These are phyloP conservation scores for Fusarium oligoseptatum DNA, from an alignment of 2,329 filamentous ascomycete genomes.

Conservation along the genomic window DNA sequence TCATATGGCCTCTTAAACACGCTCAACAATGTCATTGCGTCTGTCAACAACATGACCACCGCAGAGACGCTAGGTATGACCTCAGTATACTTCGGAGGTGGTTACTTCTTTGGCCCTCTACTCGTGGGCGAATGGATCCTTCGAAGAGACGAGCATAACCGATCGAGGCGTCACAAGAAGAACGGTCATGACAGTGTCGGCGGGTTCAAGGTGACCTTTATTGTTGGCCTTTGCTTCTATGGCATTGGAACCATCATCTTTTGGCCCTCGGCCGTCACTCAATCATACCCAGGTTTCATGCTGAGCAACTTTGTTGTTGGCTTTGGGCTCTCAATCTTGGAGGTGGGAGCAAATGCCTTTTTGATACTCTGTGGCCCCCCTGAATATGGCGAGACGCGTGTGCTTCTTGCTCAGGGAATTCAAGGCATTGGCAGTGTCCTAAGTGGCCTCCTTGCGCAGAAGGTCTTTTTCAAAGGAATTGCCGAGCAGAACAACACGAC, in stretches of 20 bases:
- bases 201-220: conserved; percentile 86
- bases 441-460: conserved; percentile 78
- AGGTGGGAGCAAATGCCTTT: conserved; percentile 86
- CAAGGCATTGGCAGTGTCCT: conserved; percentile 82
- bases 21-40: conserved; percentile 78
- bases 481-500: conserved; percentile 49
- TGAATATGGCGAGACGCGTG: conserved; percentile 78
- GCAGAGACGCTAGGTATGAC: conserved; percentile 77
- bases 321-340: conserved; percentile 80
- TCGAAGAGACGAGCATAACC: conserved; percentile 73
- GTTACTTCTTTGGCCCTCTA: conserved; percentile 78
- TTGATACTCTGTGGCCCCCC: conserved; percentile 78
- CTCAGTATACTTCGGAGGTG: conserved; percentile 77
- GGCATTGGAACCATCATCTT: conserved; percentile 85
- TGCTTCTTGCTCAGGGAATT: conserved; percentile 81
- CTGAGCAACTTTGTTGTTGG: conserved; percentile 81
- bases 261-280: conserved; percentile 83
- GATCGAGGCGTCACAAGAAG: conserved; percentile 56
- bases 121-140: conserved; percentile 79
- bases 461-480: conserved; percentile 78
- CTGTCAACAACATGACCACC: conserved; percentile 70
- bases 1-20: conserved; percentile 89
- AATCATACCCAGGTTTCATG: conserved; percentile 83
- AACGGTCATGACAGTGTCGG: conserved; percentile 61
- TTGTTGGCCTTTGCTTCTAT: conserved; percentile 81